Evolutionary conservation across 1,284 basidiomycete species (phyloP), one percentile per base, ranked within the genome.

Genomic region (Kwoniella shivajii): DNA sequence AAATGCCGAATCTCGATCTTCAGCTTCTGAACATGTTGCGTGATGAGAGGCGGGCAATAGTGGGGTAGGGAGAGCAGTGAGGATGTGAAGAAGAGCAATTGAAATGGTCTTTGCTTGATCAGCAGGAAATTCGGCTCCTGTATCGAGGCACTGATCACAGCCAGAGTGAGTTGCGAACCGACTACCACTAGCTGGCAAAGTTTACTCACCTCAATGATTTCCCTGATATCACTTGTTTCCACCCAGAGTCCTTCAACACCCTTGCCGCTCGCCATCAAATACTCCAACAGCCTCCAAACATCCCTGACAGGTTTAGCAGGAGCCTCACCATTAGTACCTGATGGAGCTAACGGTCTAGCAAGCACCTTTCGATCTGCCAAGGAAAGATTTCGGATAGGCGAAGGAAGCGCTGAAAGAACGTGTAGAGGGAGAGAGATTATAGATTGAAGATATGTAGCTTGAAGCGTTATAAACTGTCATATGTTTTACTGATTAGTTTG

Each of bases 251-350:
- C 50, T 13, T 59, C 54, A 0, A 54, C 41, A 11, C 57, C 57
- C 10, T 43, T n/a, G 1, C 66, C 67, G 11, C 50, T 53, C 7
- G 59, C 60, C 69, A 76, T 76, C 10, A 76, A 62, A 13, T 61
- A 60, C 46, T 76, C 74, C 18, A 76, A 55, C 18, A 74, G 49
- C 6, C 61, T 60, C 74, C 74, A 76, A 2, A 74, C 50, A 51
- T 72, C 68, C 11, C 56, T 62, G 0, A 68, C 69, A 10, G 74
- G 66, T 52, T 66, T 68, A 20, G 56, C 34, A 4, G 56, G 50
- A 16, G 48, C 49, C 20, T 52, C 50, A 20, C 56, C 56, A 31
- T 60, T 60, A 4, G 52, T 52, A 16, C 30, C 34, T 10, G 37
- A 45, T 4, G 34, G 51, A 4, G 50, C 38, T 14, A 56, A n/a